phyloP scores from a whole-genome alignment of 2,329 filamentous ascomycete genomes.

The Xylaria arbuscula region DNA sequence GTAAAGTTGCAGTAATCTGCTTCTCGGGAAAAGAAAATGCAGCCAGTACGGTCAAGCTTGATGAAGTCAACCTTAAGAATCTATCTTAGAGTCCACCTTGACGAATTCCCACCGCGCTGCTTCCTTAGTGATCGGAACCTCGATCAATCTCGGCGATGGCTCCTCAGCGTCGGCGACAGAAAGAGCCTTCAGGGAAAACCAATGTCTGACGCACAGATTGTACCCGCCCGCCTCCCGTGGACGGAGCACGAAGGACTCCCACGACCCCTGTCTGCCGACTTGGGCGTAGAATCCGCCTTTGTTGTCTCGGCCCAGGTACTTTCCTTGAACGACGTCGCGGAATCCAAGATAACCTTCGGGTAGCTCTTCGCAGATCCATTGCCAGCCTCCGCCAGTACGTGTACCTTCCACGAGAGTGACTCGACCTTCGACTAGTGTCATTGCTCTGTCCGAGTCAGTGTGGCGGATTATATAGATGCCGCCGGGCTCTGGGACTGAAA shows the following conservation, averaged over 20 bases:
- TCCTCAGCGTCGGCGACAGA: too few relatives aligned
- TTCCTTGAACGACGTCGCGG: constrained; percentile 29
- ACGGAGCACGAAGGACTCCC: constrained; percentile 34
- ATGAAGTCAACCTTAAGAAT: too few relatives aligned
- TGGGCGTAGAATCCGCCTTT: constrained; percentile 6
- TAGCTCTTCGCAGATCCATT: constrained; percentile 34
- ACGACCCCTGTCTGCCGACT: neutral
- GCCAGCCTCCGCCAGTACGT: constrained; percentile 33
- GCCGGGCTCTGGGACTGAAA: constrained; percentile 28
- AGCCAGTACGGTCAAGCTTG: too few relatives aligned
- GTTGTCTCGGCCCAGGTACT: constrained; percentile 29
- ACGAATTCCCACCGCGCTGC: constrained; percentile 38
- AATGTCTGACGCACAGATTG: constrained; percentile 17
- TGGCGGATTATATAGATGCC: constrained; percentile 36
- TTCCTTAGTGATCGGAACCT: neutral
- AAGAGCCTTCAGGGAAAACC: constrained; percentile 23
- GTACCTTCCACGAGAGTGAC: constrained; percentile 3
- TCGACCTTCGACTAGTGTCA: constrained; percentile 18
- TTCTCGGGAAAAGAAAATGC: too few relatives aligned
- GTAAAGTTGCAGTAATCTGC: too few relatives aligned
- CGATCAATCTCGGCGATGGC: constrained; percentile 2
- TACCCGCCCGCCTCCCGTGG: constrained; percentile 30
- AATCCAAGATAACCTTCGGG: constrained; percentile 32
- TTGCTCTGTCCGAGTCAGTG: neutral
- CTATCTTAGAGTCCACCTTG: too few relatives aligned